phyloP scores from a whole-genome alignment of 2,329 filamentous ascomycete species.

The Colletotrichum ledebouriae region DNA sequence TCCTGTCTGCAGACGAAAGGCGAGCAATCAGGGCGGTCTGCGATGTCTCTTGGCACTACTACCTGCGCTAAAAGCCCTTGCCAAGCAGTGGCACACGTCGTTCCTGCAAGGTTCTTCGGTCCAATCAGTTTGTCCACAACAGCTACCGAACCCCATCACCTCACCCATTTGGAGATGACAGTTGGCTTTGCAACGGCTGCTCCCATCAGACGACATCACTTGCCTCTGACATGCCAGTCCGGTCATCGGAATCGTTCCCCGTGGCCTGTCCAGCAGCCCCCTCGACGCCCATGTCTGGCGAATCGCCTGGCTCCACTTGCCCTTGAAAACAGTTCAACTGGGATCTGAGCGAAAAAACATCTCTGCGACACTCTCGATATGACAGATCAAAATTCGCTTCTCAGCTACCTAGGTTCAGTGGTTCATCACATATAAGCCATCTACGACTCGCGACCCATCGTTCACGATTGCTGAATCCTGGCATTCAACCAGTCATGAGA shows the following conservation, averaged over 20 bases:
- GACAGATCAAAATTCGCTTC: slow-evolving; percentile 39
- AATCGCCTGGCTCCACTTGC: slow-evolving; percentile 5
- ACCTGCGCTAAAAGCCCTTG: slow-evolving; percentile 30
- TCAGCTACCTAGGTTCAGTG: slow-evolving; percentile 17
- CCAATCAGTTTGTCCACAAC: slow-evolving; percentile 34
- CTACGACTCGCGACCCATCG: slow-evolving; percentile 10
- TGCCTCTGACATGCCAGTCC: slow-evolving; percentile 34
- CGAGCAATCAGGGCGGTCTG: slow-evolving; percentile 23
- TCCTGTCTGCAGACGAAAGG: slow-evolving; percentile 30
- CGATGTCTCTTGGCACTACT: slow-evolving; percentile 27
- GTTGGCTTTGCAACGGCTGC: slow-evolving; percentile 34
- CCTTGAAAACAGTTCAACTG: slow-evolving; percentile 1
- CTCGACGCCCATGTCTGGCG: slow-evolving; percentile 25
- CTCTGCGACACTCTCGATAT: slow-evolving; percentile 29
- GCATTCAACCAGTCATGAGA: slow-evolving; percentile 12
- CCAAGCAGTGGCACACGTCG: slow-evolving; percentile 34
- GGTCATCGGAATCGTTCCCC: slow-evolving; percentile 40
- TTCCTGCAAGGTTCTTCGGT: background rate
- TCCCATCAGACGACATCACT: slow-evolving; percentile 34
- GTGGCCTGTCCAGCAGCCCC: slow-evolving; percentile 30
- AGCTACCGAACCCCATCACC: slow-evolving; percentile 6
- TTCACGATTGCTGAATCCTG: slow-evolving; percentile 10
- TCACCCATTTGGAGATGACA: slow-evolving; percentile 22
- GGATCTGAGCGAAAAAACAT: slow-evolving; percentile 4
- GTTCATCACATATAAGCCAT: slow-evolving; percentile 15